Evolutionary conservation across 345 rosid genomes (phyloP).

Genomic region (Murraya paniculata): DNA sequence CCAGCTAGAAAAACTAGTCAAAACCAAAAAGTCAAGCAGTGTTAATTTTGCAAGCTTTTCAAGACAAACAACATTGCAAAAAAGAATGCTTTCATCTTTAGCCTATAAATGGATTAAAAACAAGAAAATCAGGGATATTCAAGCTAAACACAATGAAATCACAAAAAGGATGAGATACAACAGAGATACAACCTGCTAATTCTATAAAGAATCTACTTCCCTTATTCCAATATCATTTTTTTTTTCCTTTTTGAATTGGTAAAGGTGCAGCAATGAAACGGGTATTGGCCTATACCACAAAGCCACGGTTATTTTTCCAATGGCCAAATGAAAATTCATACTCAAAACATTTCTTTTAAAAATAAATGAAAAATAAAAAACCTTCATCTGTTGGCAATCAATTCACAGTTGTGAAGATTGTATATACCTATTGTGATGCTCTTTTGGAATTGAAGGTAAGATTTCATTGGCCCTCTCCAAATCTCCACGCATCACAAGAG

Average conservation of each 20-base stretch:
- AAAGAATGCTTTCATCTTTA: not conserved
- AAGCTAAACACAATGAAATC: not conserved
- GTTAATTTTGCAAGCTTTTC: not conserved
- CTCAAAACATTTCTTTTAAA: not conserved
- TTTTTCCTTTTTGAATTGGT: not conserved
- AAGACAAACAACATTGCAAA: not conserved
- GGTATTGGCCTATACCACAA: not conserved
- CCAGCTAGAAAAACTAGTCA: not conserved
- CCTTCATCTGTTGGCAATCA: not conserved
- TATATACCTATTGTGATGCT: conserved; percentile 77
- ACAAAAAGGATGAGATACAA: not conserved
- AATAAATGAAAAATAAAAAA: not conserved
- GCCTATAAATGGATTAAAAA: not conserved
- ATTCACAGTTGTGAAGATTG: not conserved
- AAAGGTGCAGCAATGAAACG: not conserved
- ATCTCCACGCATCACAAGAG: conserved; percentile 96
- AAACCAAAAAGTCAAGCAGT: not conserved
- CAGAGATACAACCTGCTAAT: not conserved
- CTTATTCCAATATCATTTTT: not conserved
- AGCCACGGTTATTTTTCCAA: not conserved
- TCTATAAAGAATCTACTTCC: not conserved
- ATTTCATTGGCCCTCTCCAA: conserved; percentile 71
- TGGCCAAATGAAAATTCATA: not conserved
- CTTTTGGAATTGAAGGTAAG: conserved; percentile 83
- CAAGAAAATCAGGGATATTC: not conserved